Evolutionary conservation across 306 rosid genomes (phyloP).

Genomic region (Medicago ruthenica): DNA sequence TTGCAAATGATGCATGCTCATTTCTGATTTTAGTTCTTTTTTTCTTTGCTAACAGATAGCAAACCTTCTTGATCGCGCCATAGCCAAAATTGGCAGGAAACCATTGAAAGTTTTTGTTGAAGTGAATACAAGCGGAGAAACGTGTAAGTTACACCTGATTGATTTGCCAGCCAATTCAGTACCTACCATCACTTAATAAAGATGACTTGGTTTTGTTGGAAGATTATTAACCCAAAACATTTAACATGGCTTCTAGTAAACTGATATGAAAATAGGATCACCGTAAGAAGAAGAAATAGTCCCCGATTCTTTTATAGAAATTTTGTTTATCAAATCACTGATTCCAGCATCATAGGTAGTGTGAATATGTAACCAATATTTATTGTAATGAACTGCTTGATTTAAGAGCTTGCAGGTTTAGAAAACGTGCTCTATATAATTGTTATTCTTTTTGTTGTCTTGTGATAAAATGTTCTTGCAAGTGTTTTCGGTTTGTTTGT

Average conservation of each 20-base stretch:
- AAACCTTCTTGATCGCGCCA: slow-evolving; percentile 69
- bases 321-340: slow-evolving; percentile 2
- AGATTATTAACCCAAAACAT: neutral
- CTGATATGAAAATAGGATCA: slow-evolving; percentile 10
- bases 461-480: slow-evolving; percentile 7
- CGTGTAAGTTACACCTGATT: slow-evolving; percentile 56
- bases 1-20: slow-evolving; percentile 27
- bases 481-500: slow-evolving; percentile 34
- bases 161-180: slow-evolving; percentile 17
- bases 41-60: slow-evolving; percentile 65
- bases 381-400: slow-evolving; percentile 30
- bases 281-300: slow-evolving; percentile 1
- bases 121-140: slow-evolving; percentile 99
- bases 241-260: neutral
- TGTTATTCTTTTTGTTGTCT: slow-evolving; percentile 5
- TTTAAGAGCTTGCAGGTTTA: slow-evolving; percentile 30
- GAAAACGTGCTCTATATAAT: slow-evolving; percentile 4
- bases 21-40: neutral
- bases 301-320: slow-evolving; percentile 22
- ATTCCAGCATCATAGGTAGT: neutral
- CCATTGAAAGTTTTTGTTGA: slow-evolving; percentile 85
- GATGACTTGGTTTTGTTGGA: slow-evolving; percentile 31
- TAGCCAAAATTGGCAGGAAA: slow-evolving; percentile 75
- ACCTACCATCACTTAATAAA: slow-evolving; percentile 22
- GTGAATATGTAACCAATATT: neutral